Evolutionary conservation across 495 filamentous ascomycete genomes (phyloP), one percentile per base, ranked within the genome.

Genomic region (Podospora conica): DNA sequence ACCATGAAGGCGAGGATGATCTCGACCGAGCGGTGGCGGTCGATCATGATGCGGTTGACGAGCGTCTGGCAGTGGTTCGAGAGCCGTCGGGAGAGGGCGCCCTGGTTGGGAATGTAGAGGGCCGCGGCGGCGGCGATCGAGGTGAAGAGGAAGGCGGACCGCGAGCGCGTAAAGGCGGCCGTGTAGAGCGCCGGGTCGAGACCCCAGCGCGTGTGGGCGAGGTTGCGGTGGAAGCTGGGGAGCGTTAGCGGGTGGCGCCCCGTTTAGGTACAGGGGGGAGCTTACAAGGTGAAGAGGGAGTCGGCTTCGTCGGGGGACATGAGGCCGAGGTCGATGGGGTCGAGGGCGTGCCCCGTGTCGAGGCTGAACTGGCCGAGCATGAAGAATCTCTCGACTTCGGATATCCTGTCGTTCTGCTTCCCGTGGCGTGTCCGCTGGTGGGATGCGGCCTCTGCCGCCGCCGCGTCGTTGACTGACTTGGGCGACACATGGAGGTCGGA

Each of bases 1-100:
- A 88, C 83, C 86, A 90, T 89, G 66, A 90, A 91, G 2, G 86
- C 89, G 15, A 91, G 72, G 6, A 91, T 84, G 63, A 91, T 90
- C 71, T 91, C 89, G 9, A 88, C 86, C 8, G 89, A 91, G 40
- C 85, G 83, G 68, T 85, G 79, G 3, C 88, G 82, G 53, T 85
- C 79, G 0, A 78, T 73, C 48, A 88, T 84, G 24, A 90, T 81
- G 22, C 83, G 80, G 58, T 85, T 82, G 0, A 86, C 88, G 11
- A 91, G 81, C 55, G 77, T 78, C 66, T 87, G 89, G 70, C 85
- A 85, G 70, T 90, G 88, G 61, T 82, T 81, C 0, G 83, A 85
- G 9, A 91, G 78, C 54, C 89, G 76, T 53, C 82, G 88, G 2
- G 85, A 88, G 12, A 91, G 70, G 4, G 88, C 85, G 11, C 82